A percentile compares a stretch with the other conserved stretches of the same genome.
Conservation (phyloP, 176 grass and related monocot species). For the Aegilops umbellulata region DNA sequence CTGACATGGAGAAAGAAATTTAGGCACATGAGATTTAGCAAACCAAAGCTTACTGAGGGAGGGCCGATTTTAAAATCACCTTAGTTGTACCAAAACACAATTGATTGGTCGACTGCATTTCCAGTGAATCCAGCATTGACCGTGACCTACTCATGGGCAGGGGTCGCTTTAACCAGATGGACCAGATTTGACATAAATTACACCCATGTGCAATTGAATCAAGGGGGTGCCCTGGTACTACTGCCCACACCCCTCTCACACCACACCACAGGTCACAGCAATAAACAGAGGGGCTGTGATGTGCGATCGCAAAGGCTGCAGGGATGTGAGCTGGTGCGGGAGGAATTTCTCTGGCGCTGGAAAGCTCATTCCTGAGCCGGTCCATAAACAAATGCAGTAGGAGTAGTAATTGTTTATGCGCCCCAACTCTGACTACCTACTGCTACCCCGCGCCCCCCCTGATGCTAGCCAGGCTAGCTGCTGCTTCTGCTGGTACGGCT, state of each 20-base stretch:
- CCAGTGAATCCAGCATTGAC: background rate
- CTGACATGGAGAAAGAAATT: too few species aligned
- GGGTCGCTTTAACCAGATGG: constrained; percentile 33
- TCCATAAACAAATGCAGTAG: constrained; percentile 27
- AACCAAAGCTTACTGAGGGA: too few species aligned
- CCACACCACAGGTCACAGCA: background rate
- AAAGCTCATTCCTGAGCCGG: constrained; percentile 46
- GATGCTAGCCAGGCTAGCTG: background rate
- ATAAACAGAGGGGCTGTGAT: background rate
- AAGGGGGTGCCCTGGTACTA: constrained; percentile 12
- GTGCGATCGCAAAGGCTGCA: constrained; percentile 29
- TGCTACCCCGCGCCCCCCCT: constrained; percentile 15
- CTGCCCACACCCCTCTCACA: background rate
- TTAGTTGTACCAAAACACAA: background rate
- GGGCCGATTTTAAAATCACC: too few species aligned
- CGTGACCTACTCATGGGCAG: background rate
- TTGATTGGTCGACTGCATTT: background rate
- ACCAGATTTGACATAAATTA: constrained; percentile 52
- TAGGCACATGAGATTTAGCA: too few species aligned
- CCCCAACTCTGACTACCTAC: constrained; percentile 35
- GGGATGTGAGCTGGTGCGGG: constrained; percentile 22
- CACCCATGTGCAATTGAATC: constrained; percentile 60
- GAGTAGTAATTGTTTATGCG: constrained; percentile 26
- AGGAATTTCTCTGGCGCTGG: constrained; percentile 18
- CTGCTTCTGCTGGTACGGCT: background rate